phyloP scores from a whole-genome alignment of 1,139 yeast genomes.

The Kodamaea sp. region DNA sequence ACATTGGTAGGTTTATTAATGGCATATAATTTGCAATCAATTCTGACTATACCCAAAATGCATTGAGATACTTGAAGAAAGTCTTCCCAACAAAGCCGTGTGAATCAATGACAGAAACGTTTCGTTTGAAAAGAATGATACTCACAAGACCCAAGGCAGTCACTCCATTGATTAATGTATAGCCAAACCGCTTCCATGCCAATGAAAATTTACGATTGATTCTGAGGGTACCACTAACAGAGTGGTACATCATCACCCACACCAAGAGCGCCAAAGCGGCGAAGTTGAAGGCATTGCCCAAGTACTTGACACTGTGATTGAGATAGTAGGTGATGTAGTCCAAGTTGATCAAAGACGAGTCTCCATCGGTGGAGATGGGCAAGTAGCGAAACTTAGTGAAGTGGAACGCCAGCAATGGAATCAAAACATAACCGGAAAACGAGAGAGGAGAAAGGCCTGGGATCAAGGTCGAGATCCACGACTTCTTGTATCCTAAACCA shows the following conservation, averaged over 20 bases:
- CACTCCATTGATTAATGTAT: constrained; percentile 27
- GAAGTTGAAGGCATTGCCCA: constrained; percentile 25
- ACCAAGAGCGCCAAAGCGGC: constrained; percentile 22
- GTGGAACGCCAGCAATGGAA: constrained; percentile 52
- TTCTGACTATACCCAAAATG: constrained; percentile 14
- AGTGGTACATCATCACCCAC: constrained; percentile 35
- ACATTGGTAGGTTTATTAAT: constrained; percentile 1
- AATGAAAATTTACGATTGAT: constrained; percentile 29
- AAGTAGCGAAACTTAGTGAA: constrained; percentile 46
- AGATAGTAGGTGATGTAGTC: constrained; percentile 53
- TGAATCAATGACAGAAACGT: constrained; percentile 16
- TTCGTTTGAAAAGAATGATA: constrained; percentile 23
- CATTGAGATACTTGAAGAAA: constrained; percentile 26
- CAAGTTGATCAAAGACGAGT: constrained; percentile 57
- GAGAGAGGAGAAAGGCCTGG: constrained; percentile 50
- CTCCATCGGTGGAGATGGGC: constrained; percentile 63
- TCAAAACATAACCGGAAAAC: constrained; percentile 58
- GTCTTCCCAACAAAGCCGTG: constrained; percentile 31
- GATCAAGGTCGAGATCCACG: constrained; percentile 39
- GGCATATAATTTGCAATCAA: constrained; percentile 4
- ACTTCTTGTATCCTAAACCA: constrained; percentile 54
- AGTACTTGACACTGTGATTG: constrained; percentile 19
- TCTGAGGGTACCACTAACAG: constrained; percentile 37
- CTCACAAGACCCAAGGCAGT: constrained; percentile 28
- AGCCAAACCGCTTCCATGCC: constrained; percentile 37